Conservation (phyloP, 169 alveolate species). For the Neospora caninum region DNA sequence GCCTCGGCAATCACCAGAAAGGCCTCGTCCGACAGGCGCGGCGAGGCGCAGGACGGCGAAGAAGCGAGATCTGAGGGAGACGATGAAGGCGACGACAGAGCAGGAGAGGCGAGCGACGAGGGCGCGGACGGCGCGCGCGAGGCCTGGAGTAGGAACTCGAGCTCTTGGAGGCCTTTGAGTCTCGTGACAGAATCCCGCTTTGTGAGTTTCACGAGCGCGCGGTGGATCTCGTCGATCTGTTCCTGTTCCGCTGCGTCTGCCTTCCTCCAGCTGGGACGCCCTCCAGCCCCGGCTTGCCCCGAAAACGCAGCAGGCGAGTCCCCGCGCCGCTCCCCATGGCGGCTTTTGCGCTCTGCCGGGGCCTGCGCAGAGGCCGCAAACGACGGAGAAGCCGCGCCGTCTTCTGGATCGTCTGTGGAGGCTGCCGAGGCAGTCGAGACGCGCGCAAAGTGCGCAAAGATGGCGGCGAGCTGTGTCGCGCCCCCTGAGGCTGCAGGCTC, state of each 20-base stretch:
- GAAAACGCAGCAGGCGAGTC: neutral
- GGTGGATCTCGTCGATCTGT: constrained; percentile 7
- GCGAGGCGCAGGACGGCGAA: neutral
- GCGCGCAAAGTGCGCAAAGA: constrained; percentile 38
- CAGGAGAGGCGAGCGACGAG: neutral
- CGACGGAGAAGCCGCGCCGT: neutral
- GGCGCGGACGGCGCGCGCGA: neutral
- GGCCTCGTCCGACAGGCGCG: neutral
- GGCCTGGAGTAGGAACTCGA: constrained; percentile 11
- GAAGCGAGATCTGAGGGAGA: neutral
- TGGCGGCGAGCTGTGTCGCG: constrained; percentile 48
- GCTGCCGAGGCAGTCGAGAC: neutral
- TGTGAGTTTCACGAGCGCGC: constrained; percentile 15
- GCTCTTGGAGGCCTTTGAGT: constrained; percentile 36
- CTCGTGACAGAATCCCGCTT: constrained; percentile 41
- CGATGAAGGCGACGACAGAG: neutral
- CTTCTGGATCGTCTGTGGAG: neutral
- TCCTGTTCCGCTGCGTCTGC: neutral
- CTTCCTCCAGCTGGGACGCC: neutral
- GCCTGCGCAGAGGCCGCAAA: neutral
- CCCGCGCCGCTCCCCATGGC: too few species aligned
- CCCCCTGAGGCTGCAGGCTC: neutral
- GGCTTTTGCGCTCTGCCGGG: neutral
- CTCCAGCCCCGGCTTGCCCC: neutral
- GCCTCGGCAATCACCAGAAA: neutral